A percentile compares a stretch with the other conserved stretches of the same genome.
Conservation (phyloP, 2,329 filamentous ascomycete genomes). For the Bipolaris zeicola region DNA sequence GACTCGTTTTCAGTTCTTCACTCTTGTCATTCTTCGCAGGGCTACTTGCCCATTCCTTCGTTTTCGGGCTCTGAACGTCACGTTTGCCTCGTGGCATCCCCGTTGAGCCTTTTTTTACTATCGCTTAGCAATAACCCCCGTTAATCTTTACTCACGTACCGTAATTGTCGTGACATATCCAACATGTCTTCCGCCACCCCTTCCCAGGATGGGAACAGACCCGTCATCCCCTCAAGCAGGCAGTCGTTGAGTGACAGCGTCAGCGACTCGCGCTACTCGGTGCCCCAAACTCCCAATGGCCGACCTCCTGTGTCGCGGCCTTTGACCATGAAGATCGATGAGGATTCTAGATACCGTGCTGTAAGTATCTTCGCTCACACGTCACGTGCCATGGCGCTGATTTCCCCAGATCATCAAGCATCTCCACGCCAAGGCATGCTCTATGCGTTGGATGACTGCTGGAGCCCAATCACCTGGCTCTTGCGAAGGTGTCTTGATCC, state of each 20-base stretch:
- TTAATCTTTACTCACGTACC: conserved; percentile 1
- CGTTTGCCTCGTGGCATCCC: conserved; percentile 4
- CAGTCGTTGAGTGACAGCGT: conserved; percentile 19
- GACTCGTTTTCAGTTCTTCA: conserved; percentile 11
- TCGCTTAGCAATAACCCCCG: conserved; percentile 13
- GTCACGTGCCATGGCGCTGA: not conserved
- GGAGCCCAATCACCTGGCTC: conserved; percentile 16
- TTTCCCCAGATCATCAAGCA: conserved; percentile 36
- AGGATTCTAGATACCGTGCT: conserved; percentile 31
- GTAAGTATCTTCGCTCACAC: conserved; percentile 15
- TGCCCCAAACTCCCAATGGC: conserved; percentile 13
- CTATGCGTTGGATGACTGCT: conserved; percentile 31
- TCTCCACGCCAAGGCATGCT: conserved; percentile 32
- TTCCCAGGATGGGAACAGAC: conserved; percentile 11
- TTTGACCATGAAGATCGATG: conserved; percentile 30
- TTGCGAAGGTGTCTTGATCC: conserved; percentile 69
- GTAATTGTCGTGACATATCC: conserved; percentile 5
- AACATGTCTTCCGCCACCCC: conserved; percentile 15
- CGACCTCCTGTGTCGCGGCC: conserved; percentile 17
- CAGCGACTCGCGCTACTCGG: conserved; percentile 10
- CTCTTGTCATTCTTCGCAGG: conserved; percentile 11
- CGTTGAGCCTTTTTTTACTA: conserved; percentile 5
- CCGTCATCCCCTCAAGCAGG: conserved; percentile 13
- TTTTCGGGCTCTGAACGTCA: conserved; percentile 3
- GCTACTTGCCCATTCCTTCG: conserved; percentile 16